Evolutionary conservation across 2,329 filamentous ascomycete genomes (phyloP).

Genomic region (Aspergillus sergii): DNA sequence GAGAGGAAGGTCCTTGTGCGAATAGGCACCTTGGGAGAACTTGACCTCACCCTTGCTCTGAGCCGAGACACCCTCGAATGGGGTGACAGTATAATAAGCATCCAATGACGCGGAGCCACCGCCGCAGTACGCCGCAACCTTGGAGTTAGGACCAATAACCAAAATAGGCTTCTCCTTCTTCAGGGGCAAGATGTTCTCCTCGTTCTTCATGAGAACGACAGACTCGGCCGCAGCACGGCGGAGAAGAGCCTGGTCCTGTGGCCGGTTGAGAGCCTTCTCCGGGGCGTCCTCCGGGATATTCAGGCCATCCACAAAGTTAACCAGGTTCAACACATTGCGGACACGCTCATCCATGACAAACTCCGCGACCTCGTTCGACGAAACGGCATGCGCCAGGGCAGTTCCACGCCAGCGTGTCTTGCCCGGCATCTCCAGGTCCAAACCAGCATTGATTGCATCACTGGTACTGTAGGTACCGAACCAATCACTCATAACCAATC

Average conservation of each 20-base stretch:
- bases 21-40: constrained; percentile 65
- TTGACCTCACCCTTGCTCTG: constrained; percentile 40
- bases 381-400: constrained; percentile 47
- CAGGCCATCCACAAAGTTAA: constrained; percentile 59
- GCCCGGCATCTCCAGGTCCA: constrained; percentile 53
- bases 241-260: constrained; percentile 65
- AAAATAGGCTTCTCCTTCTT: constrained; percentile 50
- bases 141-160: constrained; percentile 59
- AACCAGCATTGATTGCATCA: constrained; percentile 48
- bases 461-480: constrained; percentile 51
- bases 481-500: constrained; percentile 52
- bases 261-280: constrained; percentile 59
- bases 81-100: constrained; percentile 49
- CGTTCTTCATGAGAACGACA: constrained; percentile 74
- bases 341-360: constrained; percentile 62
- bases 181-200: constrained; percentile 63
- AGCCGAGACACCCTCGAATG: constrained; percentile 46
- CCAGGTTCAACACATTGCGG: constrained; percentile 60
- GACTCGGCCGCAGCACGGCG: constrained; percentile 68
- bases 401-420: constrained; percentile 47
- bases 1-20: constrained; percentile 65
- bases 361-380: constrained; percentile 59
- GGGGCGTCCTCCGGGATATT: constrained; percentile 58
- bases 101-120: constrained; percentile 64
- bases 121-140: constrained; percentile 55